phyloP scores from a whole-genome alignment of 177 flowering plant species.

The Vitis hybrid region DNA sequence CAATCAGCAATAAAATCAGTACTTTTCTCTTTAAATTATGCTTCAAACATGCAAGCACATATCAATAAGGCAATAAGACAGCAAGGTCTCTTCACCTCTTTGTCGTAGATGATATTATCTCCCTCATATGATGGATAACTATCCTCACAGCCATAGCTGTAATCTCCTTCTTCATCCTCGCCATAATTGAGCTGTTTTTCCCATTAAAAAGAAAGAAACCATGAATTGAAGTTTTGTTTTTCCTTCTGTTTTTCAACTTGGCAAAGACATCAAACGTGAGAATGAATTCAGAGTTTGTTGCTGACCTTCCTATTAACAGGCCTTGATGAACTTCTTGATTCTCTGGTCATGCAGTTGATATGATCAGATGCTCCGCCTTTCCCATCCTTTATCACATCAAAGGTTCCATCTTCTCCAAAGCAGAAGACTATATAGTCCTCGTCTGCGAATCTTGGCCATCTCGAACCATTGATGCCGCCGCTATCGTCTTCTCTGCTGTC shows the following conservation, averaged over 20 bases:
- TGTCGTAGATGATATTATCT: constrained; percentile 2
- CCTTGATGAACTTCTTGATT: background rate
- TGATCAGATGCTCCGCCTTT: constrained; percentile 1
- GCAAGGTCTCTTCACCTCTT: constrained; percentile 1
- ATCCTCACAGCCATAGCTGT: constrained; percentile 8
- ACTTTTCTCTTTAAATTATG: background rate
- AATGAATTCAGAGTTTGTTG: background rate
- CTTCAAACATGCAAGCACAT: no score
- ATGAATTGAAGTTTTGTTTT: background rate
- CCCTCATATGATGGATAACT: constrained; percentile 3
- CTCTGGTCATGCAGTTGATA: background rate
- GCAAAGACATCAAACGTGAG: background rate
- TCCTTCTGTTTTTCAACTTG: no score
- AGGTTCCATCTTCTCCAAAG: constrained; percentile 33
- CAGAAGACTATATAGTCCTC: constrained; percentile 49
- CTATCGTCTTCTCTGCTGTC: background rate
- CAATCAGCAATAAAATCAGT: background rate
- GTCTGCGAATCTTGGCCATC: constrained; percentile 21
- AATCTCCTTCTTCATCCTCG: constrained; percentile 9
- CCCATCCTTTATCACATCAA: constrained; percentile 27
- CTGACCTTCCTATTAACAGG: constrained; percentile 30
- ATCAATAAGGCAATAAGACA: no score
- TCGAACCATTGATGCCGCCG: background rate
- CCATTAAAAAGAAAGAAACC: background rate
- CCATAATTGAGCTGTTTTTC: constrained; percentile 26